These are phyloP conservation scores for Hyphopichia buzzinii DNA, from an alignment of 1,139 yeast genomes.

Conservation along the genomic window DNA sequence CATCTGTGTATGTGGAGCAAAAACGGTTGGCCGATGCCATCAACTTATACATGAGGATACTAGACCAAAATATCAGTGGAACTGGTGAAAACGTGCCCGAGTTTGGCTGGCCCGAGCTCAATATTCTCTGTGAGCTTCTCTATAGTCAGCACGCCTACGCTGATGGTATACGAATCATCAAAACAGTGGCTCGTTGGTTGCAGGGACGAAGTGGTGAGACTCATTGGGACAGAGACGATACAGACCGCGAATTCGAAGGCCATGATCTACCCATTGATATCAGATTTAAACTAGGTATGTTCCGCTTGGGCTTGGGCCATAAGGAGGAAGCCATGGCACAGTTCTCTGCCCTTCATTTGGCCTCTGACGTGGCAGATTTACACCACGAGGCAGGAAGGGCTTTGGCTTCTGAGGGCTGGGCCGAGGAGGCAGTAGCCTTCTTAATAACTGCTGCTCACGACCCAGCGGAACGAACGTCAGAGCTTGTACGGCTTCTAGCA, in stretches of 20 bases:
- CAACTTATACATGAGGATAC: conserved; percentile 64
- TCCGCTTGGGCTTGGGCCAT: conserved; percentile 65
- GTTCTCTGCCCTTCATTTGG: conserved; percentile 58
- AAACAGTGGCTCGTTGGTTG: conserved; percentile 79
- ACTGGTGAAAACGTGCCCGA: conserved; percentile 33
- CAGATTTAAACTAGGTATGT: conserved; percentile 71
- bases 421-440: conserved; percentile 69
- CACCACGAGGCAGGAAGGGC: conserved; percentile 74
- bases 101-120: conserved; percentile 88
- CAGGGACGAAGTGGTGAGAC: conserved; percentile 67
- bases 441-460: conserved; percentile 52
- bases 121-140: conserved; percentile 77
- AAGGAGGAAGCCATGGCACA: conserved; percentile 71
- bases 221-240: conserved; percentile 78
- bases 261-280: conserved; percentile 77
- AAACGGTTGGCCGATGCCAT: conserved; percentile 81
- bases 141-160: conserved; percentile 63
- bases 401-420: conserved; percentile 65
- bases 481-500: conserved; percentile 64
- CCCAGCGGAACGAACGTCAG: conserved; percentile 43
- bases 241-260: conserved; percentile 79
- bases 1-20: conserved; percentile 72
- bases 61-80: conserved; percentile 50
- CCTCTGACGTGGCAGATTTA: conserved; percentile 67
- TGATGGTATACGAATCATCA: conserved; percentile 63